Conservation (phyloP, 441 rosid species). For the Raphanus hybrid region DNA sequence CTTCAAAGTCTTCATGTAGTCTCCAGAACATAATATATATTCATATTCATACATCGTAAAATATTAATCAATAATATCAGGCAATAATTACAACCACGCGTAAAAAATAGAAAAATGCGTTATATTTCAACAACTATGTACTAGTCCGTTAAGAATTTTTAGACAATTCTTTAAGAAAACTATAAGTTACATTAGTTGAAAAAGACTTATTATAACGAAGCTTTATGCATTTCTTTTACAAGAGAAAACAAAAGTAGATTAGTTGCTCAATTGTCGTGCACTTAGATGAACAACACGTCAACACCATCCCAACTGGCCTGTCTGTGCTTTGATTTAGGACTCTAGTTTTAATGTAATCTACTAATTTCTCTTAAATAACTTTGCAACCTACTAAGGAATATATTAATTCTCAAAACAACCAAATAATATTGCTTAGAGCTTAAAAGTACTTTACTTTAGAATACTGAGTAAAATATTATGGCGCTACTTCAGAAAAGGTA, state of each 20-base stretch:
- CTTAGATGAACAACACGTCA: slow-evolving; percentile 26
- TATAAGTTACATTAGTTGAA: not conserved
- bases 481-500: not conserved
- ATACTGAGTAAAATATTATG: slow-evolving; percentile 9
- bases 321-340: slow-evolving; percentile 36
- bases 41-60: no score
- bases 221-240: slow-evolving; percentile 7
- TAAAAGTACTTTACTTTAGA: slow-evolving; percentile 5
- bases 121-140: not conserved
- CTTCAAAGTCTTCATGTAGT: no score
- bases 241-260: slow-evolving; percentile 30
- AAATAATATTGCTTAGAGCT: not conserved
- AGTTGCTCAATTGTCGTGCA: slow-evolving; percentile 41
- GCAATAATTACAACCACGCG: not conserved
- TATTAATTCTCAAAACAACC: not conserved
- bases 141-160: not conserved
- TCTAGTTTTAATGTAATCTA: slow-evolving; percentile 18
- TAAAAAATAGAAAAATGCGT: not conserved
- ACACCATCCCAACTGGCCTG: slow-evolving; percentile 43
- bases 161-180: not conserved
- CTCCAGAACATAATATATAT: no score
- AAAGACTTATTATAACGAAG: not conserved
- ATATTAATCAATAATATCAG: no score
- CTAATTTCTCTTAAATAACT: slow-evolving; percentile 8
- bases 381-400: not conserved